Conservation (phyloP, 176 grass and related monocot species). For the Aegilops bicornis region DNA sequence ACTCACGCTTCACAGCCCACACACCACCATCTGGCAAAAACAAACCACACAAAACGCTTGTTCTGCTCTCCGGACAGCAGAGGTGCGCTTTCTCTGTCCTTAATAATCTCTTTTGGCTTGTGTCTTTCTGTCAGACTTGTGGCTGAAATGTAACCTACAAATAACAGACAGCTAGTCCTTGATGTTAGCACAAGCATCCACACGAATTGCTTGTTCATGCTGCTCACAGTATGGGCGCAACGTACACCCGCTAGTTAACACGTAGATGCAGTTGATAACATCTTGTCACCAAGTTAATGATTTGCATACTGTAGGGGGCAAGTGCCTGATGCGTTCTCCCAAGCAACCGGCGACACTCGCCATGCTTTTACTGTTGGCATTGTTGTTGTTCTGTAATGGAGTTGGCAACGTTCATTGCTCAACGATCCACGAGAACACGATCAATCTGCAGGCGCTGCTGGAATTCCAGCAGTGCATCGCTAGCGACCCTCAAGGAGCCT, state of each 20-base stretch:
- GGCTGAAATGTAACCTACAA: neutral
- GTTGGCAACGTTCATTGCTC: neutral
- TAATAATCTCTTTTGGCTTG: neutral
- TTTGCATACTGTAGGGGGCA: neutral
- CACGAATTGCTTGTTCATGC: neutral
- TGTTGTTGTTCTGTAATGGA: neutral
- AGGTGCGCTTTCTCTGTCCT: neutral
- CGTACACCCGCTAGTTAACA: neutral
- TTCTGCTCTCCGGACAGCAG: neutral
- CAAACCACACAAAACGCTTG: neutral
- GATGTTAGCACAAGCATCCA: neutral
- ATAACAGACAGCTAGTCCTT: neutral
- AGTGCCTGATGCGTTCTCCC: neutral
- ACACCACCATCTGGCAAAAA: no score
- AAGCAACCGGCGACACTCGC: neutral
- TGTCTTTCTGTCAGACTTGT: neutral
- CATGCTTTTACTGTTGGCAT: neutral
- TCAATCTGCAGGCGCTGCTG: neutral
- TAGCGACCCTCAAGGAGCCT: no score
- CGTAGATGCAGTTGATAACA: neutral
- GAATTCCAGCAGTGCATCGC: neutral
- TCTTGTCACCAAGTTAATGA: neutral
- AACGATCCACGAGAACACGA: neutral
- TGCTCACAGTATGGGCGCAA: neutral
- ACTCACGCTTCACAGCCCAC: neutral